Evolutionary conservation across 495 filamentous ascomycete species (phyloP), one percentile per base, ranked within the genome.

Genomic region (Daldinia caldariorum): DNA sequence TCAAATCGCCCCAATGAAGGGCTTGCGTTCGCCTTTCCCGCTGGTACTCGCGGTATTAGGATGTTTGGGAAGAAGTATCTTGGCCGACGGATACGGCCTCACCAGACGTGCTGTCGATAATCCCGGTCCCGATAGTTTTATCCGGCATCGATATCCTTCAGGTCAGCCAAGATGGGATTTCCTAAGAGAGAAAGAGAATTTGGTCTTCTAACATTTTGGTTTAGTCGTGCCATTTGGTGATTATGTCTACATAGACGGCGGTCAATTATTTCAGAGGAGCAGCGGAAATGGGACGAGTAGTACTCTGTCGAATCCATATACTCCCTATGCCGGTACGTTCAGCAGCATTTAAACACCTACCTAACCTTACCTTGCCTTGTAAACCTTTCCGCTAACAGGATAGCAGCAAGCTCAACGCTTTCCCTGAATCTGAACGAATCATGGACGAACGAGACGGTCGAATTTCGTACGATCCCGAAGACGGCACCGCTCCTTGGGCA

Each of bases 351-450:
- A 45, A 29, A 31, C 43, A 41, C 49, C 26, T 1, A 20, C 26
- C 26, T 26, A n/a, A n/a, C n/a, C n/a, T n/a, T n/a, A 26, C 26
- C 26, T 26, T 26, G 3, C 26, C 26, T 26, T 26, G 26, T 26
- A 29, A 54, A 45, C 9, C 8, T n/a, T 9, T 38, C 47, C 32
- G 56, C 51, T 72, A 64, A 72, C 51, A 13, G 29, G 60, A 14
- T 37, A 53, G 18, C 14, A 78, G 74, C 76, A 0, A 76, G 69
- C 61, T 77, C 75, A 7, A 82, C 79, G 1, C 69, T 79, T 54
- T 83, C 79, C 34, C 67, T 81, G 20, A 74, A 76, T 66, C 61
- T 81, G 3, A 77, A 74, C 16, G 69, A 74, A 32, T 77, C 79
- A 7, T 82, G 80, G 80, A 76, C 66, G 29, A 67, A 76, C 31